Conservation (phyloP, 176 grass and related monocot species). For the Carex kokanica region DNA sequence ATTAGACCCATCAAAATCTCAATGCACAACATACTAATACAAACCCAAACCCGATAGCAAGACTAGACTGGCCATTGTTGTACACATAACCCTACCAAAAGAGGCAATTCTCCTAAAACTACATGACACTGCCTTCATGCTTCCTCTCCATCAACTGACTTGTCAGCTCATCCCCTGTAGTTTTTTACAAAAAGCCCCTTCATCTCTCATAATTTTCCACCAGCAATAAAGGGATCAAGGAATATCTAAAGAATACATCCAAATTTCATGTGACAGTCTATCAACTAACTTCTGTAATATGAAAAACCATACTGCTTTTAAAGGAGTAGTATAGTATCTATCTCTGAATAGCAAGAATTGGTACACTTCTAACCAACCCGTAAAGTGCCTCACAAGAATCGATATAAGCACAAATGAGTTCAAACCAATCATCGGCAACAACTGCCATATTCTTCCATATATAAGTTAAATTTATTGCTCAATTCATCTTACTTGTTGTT, state of each 20-base stretch:
- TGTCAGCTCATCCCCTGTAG: background rate
- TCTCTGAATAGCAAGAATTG: no score
- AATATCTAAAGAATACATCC: background rate
- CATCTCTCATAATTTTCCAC: background rate
- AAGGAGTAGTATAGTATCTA: no score
- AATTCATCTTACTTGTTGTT: conserved; percentile 12
- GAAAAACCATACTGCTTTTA: background rate
- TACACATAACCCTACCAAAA: no score
- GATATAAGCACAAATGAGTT: background rate
- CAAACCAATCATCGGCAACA: background rate
- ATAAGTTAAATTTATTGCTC: background rate
- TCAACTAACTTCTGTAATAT: background rate
- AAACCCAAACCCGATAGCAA: background rate
- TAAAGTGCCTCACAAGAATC: background rate
- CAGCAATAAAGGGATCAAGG: background rate
- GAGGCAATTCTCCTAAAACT: no score
- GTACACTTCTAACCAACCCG: no score
- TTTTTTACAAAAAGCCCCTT: background rate
- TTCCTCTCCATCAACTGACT: background rate
- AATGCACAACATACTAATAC: background rate
- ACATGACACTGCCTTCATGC: no score
- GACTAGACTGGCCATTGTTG: no score
- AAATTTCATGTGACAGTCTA: background rate
- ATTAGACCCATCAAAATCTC: no score
- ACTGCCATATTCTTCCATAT: background rate